Percentiles rank a stretch among this genome's conserved stretches.
These are phyloP conservation scores for Nemania serpens DNA, from an alignment of 2,329 filamentous ascomycete species.

Conservation along the genomic window DNA sequence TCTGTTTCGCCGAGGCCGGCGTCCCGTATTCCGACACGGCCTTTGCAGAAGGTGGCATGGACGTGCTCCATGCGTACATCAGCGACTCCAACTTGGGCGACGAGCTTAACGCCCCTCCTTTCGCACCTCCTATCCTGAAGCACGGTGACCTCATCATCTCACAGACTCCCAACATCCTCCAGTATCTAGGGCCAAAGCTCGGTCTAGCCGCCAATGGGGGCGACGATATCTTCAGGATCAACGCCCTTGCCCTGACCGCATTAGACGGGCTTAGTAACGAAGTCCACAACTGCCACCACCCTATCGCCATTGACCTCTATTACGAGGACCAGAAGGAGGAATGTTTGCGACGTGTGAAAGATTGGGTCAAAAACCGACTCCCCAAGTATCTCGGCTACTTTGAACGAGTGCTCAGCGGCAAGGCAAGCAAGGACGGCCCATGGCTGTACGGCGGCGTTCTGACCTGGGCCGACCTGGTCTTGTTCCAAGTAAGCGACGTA, in stretches of 20 bases:
- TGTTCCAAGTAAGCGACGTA: conserved; percentile 65
- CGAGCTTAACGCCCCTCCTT: conserved; percentile 62
- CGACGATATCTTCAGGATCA: conserved; percentile 56
- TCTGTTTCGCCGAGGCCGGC: conserved; percentile 70
- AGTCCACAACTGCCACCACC: conserved; percentile 75
- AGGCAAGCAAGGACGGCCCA: conserved; percentile 57
- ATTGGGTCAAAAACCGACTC: conserved; percentile 64
- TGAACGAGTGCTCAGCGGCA: conserved; percentile 62
- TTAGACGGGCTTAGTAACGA: conserved; percentile 72
- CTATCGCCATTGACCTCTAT: conserved; percentile 59
- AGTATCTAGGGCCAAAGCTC: conserved; percentile 66
- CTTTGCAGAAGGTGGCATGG: conserved; percentile 27
- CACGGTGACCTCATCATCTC: conserved; percentile 63
- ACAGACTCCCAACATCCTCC: conserved; percentile 73
- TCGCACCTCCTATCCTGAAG: conserved; percentile 69
- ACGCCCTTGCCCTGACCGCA: conserved; percentile 68
- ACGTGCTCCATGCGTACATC: conserved; percentile 41
- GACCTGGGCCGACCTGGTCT: conserved; percentile 71
- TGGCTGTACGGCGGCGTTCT: conserved; percentile 67
- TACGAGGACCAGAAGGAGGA: conserved; percentile 79
- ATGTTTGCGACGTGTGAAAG: conserved; percentile 57
- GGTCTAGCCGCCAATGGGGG: conserved; percentile 53
- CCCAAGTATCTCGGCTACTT: conserved; percentile 75
- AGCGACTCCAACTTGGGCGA: too few species aligned
- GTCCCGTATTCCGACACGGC: conserved; percentile 66